Base-by-base conservation (phyloP, 2,329 filamentous ascomycete genomes). In the Talaromyces albobiverticillius region DNA sequence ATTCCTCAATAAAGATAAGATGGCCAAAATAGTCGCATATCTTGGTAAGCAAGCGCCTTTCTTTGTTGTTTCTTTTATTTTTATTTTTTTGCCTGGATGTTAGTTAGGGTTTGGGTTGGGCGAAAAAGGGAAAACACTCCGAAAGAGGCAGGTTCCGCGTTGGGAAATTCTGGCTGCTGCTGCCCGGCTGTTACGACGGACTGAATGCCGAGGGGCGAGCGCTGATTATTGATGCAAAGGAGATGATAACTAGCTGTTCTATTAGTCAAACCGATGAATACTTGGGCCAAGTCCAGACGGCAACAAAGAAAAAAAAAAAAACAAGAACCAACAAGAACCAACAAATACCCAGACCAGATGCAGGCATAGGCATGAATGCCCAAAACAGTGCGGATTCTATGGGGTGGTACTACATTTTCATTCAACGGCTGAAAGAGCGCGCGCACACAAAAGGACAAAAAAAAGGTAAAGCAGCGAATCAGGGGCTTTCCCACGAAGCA, bases 311-410 rank as follows among this genome's bases (percentile, higher is more conserved):
- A 41, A 51, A 41, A 51, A 51, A 26, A 47, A 32, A 29, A n/a
- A n/a, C 7, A 26, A 38, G 18, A 4, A 14, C 32, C 10, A 46
- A 41, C 38, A 29, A 51, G 46, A 51, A 50, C 48, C 55, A 54
- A 46, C 38, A 45, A 53, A 46, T 56, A 59, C 54, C 51, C 57
- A 57, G 53, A 53, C n/a, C 22, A 48, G 58, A 63, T 67, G 67
- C 67, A 71, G 63, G 71, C 63, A 71, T 71, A 71, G 63, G 71
- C 63, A 71, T 71, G 66, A 67, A 66, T 74, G 71, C 71, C 71
- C 71, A 74, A 73, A 66, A 59, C 60, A 57, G 56, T 67, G 57
- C 56, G 63, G 47, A n/a, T 46, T 36, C 7, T 29, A 29, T 29
- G 26, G 26, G 31, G 50, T 29, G 41, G 40, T 46, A 42, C 29